Conservation (phyloP, 371 early-diverging fungal species). For the Catenaria anguillulae region DNA sequence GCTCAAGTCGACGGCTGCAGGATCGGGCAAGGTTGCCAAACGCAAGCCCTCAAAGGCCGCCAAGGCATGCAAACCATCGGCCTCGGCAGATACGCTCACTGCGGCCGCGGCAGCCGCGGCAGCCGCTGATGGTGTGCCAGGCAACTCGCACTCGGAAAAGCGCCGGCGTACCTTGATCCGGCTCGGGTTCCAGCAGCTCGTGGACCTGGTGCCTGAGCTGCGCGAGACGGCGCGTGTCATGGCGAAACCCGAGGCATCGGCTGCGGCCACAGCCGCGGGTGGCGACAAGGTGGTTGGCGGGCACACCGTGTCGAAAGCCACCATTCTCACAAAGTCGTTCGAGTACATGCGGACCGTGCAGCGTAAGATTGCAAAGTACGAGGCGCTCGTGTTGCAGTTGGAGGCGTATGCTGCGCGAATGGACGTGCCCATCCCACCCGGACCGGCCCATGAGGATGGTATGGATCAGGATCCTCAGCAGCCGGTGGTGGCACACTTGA, state of each 20-base stretch:
- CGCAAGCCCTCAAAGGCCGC: too few relatives aligned
- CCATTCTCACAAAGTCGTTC: not conserved
- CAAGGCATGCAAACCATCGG: too few relatives aligned
- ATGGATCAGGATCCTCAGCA: too few relatives aligned
- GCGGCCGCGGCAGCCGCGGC: too few relatives aligned
- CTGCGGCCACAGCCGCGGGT: not conserved
- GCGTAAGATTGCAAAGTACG: not conserved
- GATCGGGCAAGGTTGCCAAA: too few relatives aligned
- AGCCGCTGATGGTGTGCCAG: too few relatives aligned
- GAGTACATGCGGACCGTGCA: not conserved
- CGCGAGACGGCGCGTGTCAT: not conserved
- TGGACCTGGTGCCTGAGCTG: not conserved
- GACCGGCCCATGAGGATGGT: too few relatives aligned
- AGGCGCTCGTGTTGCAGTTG: not conserved
- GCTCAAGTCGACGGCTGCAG: too few relatives aligned
- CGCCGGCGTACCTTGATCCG: not conserved
- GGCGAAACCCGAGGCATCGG: not conserved
- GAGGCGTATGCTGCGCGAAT: too few relatives aligned
- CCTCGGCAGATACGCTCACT: too few relatives aligned
- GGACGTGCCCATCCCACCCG: too few relatives aligned
- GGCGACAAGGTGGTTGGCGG: not conserved
- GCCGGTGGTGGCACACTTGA: too few relatives aligned
- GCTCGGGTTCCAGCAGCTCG: not conserved
- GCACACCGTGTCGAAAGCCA: slow-evolving; percentile 1
- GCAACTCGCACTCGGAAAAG: not conserved